Evolutionary conservation across 352 stramenopile species (phyloP).

Genomic region (Phytophthora hibernalis): DNA sequence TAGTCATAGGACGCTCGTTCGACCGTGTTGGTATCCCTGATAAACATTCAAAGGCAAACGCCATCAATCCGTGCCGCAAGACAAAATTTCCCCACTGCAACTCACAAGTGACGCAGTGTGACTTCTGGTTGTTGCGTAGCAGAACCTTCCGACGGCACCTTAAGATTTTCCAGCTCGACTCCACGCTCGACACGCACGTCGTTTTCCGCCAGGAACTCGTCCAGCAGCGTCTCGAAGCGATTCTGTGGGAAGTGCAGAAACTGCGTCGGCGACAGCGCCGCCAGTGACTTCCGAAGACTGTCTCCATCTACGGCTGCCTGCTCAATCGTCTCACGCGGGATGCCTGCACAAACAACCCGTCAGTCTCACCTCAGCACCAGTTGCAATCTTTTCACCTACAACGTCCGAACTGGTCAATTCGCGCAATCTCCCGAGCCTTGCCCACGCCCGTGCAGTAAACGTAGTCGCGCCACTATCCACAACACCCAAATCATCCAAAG

Average conservation of each 20-base stretch:
- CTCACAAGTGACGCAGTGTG: slow-evolving; percentile 60
- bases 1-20: slow-evolving; percentile 73
- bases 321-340: slow-evolving; percentile 43
- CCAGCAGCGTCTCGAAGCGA: slow-evolving; percentile 76
- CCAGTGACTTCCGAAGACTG: slow-evolving; percentile 45
- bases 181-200: slow-evolving; percentile 62
- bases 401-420: slow-evolving; percentile 82
- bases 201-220: slow-evolving; percentile 56
- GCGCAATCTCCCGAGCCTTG: slow-evolving; percentile 71
- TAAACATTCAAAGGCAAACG: slow-evolving; percentile 1
- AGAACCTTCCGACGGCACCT: slow-evolving; percentile 16
- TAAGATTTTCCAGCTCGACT: slow-evolving; percentile 61
- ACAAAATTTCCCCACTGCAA: not conserved
- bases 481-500: not conserved
- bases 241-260: slow-evolving; percentile 90
- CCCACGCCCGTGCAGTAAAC: slow-evolving; percentile 83
- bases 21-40: slow-evolving; percentile 47
- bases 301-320: slow-evolving; percentile 31
- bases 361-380: slow-evolving; percentile 7
- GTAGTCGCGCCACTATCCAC: slow-evolving; percentile 81
- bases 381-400: slow-evolving; percentile 39
- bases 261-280: slow-evolving; percentile 71
- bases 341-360: slow-evolving; percentile 40
- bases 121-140: slow-evolving; percentile 32
- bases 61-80: slow-evolving; percentile 5